phyloP scores from a whole-genome alignment of 1,284 basidiomycete species.

The Cryptococcus neoformans region DNA sequence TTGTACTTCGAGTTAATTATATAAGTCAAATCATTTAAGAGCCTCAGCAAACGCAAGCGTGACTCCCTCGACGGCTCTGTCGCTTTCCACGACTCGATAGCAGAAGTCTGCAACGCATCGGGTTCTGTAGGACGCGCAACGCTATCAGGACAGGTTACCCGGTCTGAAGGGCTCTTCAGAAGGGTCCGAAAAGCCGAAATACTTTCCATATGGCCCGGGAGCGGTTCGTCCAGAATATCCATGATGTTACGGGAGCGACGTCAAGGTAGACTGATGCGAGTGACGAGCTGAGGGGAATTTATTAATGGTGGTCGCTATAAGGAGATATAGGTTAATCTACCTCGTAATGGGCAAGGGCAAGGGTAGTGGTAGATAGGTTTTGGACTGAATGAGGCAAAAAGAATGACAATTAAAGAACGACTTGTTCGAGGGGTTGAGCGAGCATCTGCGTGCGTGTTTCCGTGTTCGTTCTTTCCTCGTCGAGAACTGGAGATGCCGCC shows the following conservation, averaged over 20 bases:
- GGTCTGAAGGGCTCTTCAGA: conserved; percentile 15
- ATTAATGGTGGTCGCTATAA: too few relatives aligned
- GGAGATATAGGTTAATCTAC: too few relatives aligned
- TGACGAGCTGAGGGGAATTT: too few relatives aligned
- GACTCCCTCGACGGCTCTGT: conserved; percentile 20
- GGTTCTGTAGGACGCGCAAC: conserved; percentile 3
- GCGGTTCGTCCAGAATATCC: neutral
- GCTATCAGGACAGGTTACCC: conserved; percentile 9
- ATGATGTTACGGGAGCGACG: neutral
- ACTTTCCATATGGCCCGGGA: neutral
- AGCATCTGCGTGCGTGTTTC: too few relatives aligned
- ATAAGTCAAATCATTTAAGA: conserved; percentile 17
- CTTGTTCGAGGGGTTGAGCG: too few relatives aligned
- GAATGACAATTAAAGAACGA: too few relatives aligned
- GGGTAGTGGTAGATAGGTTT: too few relatives aligned
- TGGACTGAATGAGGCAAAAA: too few relatives aligned
- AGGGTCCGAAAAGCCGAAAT: conserved; percentile 24
- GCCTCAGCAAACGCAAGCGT: conserved; percentile 6
- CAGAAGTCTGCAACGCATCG: conserved; percentile 18
- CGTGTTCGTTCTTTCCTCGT: too few relatives aligned
- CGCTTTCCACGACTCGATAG: conserved; percentile 22
- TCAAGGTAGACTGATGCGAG: too few relatives aligned
- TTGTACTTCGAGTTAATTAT: conserved; percentile 17
- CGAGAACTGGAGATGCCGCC: too few relatives aligned
- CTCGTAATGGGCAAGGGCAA: too few relatives aligned